Percentiles rank a stretch among this genome's conserved stretches.
phyloP scores from a whole-genome alignment of 495 filamentous ascomycete genomes.

The Arthonia radiata region DNA sequence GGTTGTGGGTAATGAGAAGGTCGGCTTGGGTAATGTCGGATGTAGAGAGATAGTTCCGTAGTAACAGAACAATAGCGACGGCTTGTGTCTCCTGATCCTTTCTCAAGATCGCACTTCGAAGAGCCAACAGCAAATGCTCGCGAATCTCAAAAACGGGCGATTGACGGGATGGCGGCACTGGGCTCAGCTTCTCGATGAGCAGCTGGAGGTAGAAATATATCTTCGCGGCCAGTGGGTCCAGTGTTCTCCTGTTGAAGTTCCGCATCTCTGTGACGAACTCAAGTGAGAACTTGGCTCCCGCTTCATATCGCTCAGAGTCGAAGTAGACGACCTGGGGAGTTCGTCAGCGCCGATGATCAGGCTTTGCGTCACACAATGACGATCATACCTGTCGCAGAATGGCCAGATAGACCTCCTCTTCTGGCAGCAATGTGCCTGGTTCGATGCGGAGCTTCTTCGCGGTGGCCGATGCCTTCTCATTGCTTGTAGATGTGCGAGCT shows the following conservation, averaged over 20 bases:
- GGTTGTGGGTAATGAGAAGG: slow-evolving; percentile 77
- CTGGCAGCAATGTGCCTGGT: slow-evolving; percentile 9
- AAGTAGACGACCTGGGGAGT: slow-evolving; percentile 61
- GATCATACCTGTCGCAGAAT: slow-evolving; percentile 30
- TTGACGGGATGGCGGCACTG: slow-evolving; percentile 63
- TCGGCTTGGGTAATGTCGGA: slow-evolving; percentile 95
- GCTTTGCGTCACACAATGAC: not conserved
- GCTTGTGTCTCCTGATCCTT: slow-evolving; percentile 94
- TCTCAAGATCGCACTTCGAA: slow-evolving; percentile 77
- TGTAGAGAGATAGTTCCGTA: slow-evolving; percentile 87
- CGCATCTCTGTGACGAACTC: slow-evolving; percentile 64
- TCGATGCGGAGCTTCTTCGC: not conserved
- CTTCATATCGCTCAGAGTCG: slow-evolving; percentile 54
- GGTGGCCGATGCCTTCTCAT: slow-evolving; percentile 46
- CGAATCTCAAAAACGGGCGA: slow-evolving; percentile 68
- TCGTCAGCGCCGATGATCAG: slow-evolving; percentile 1
- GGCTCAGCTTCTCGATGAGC: slow-evolving; percentile 72
- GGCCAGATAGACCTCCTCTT: slow-evolving; percentile 77
- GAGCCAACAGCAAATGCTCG: slow-evolving; percentile 60
- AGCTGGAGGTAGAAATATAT: slow-evolving; percentile 95
- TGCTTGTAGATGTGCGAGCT: too few relatives aligned
- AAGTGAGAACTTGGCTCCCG: slow-evolving; percentile 61
- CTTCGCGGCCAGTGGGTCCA: slow-evolving; percentile 80
- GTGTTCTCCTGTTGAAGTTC: slow-evolving; percentile 67
- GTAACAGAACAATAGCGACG: slow-evolving; percentile 74